A percentile compares a stretch with the other conserved stretches of the same genome.
Evolutionary conservation across 495 filamentous ascomycete species (phyloP).

Genomic region (Penicillium manginii): DNA sequence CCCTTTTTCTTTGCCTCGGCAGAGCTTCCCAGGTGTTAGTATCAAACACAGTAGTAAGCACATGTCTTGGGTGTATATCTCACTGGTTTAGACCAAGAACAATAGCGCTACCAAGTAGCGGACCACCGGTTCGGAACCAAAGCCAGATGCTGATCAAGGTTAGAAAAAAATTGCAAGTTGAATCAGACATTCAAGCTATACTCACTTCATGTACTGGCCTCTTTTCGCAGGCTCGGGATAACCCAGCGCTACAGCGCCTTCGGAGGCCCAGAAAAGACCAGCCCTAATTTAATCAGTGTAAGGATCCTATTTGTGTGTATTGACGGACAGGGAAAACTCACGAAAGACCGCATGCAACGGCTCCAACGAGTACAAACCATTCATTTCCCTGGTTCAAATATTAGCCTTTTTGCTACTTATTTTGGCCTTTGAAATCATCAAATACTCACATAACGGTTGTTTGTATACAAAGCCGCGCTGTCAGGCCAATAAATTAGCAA

Average conservation of each 20-base stretch:
- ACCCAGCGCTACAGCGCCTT: constrained; percentile 64
- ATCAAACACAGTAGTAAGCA: constrained; percentile 20
- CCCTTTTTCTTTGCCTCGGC: constrained; percentile 26
- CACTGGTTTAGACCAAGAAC: constrained; percentile 61
- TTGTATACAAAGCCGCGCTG: constrained; percentile 63
- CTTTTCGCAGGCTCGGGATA: constrained; percentile 65
- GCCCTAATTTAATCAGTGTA: constrained; percentile 33
- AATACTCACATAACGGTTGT: constrained; percentile 57
- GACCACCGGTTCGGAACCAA: constrained; percentile 59
- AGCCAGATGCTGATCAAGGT: constrained; percentile 55
- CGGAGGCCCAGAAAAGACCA: constrained; percentile 67
- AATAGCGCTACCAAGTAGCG: constrained; percentile 64
- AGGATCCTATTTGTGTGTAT: background rate
- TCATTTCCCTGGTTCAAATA: constrained; percentile 46
- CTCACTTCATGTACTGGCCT: constrained; percentile 54
- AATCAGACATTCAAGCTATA: background rate
- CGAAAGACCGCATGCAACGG: constrained; percentile 64
- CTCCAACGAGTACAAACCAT: constrained; percentile 67
- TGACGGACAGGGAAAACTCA: constrained; percentile 15
- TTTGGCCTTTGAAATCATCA: background rate
- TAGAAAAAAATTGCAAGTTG: background rate
- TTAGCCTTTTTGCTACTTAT: constrained; percentile 6
- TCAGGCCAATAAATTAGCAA: constrained; percentile 29
- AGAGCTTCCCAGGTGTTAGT: constrained; percentile 20
- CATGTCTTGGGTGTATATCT: background rate